Base-by-base conservation (phyloP, 148 eudicot species). In the Drosera capensis region DNA sequence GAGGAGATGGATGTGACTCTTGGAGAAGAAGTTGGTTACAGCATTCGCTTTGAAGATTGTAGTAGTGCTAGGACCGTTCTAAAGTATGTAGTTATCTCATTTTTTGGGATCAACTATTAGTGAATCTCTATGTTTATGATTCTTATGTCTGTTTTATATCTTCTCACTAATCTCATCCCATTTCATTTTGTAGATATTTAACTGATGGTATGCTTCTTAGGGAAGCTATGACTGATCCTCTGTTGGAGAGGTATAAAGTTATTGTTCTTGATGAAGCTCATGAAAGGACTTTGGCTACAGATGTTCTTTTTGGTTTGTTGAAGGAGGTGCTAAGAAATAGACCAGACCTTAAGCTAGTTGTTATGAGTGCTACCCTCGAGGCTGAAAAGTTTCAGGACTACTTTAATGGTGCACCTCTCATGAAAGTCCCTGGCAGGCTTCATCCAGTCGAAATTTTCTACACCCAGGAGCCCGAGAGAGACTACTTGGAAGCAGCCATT, bases 1-100 rank as follows among this genome's bases (percentile, higher is more conserved):
- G 95, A 90, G 58, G 99, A 90, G 59, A 85, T 90, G 95, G 99
- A 90, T 64, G 99, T 90, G 7, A 74, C 78, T 11, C 73, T 90
- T 36, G 99, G 99, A 39, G 95, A 85, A 46, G 95, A 90, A 76
- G 96, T 86, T 52, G 96, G 96, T 73, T 86, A 78, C 38, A 79
- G 87, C 59, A 79, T 86, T 39, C 81, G 96, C 29, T 86, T 86
- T 49, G 96, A 86, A 58, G 96, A 86, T 48, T 82, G 96, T 60
- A 86, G 77, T 45, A 65, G 86, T 56, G 25, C 87, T 0, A 76
- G 56, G 63, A 86, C 96, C 1, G 72, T 86, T 57, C 56, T 86
- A 66, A 86, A 86, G 93, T 86, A 68, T 53, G 2, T 46, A 21
- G 42, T 15, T 15, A 8, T 4, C 14, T 15, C 38, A n/a, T n/a